Percentiles rank a stretch among this genome's conserved stretches.
Conservation (phyloP, 1,284 basidiomycete genomes). For the Moniliella sp. region DNA sequence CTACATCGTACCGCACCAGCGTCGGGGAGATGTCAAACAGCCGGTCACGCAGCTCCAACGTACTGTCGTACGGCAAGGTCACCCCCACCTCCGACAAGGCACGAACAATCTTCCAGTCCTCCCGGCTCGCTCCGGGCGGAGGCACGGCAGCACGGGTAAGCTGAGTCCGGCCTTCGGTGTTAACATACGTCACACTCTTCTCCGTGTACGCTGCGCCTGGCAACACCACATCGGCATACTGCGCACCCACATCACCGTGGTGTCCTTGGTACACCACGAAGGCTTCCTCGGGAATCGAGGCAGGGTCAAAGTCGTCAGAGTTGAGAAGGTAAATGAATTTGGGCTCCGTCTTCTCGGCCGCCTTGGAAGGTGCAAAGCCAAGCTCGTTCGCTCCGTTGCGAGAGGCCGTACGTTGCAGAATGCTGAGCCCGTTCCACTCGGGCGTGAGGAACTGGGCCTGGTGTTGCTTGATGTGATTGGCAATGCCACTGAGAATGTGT, state of each 20-base stretch:
- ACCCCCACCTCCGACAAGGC: slow-evolving; percentile 77
- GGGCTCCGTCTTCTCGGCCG: slow-evolving; percentile 48
- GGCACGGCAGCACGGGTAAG: slow-evolving; percentile 74
- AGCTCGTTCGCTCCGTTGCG: slow-evolving; percentile 86
- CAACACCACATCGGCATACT: slow-evolving; percentile 86
- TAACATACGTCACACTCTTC: slow-evolving; percentile 81
- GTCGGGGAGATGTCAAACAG: slow-evolving; percentile 93
- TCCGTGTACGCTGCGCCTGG: slow-evolving; percentile 90
- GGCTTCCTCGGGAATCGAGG: slow-evolving; percentile 71
- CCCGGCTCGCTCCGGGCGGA: slow-evolving; percentile 82
- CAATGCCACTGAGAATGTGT: slow-evolving; percentile 54
- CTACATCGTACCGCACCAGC: slow-evolving; percentile 62
- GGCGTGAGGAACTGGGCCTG: slow-evolving; percentile 48
- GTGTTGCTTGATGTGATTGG: slow-evolving; percentile 53
- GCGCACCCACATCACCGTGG: slow-evolving; percentile 88
- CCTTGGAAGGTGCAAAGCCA: slow-evolving; percentile 64
- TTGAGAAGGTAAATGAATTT: slow-evolving; percentile 95
- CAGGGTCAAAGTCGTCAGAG: slow-evolving; percentile 76
- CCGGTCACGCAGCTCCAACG: slow-evolving; percentile 64
- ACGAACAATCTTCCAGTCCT: slow-evolving; percentile 97
- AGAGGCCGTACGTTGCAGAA: slow-evolving; percentile 73
- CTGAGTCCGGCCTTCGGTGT: slow-evolving; percentile 85
- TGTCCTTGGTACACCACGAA: slow-evolving; percentile 99
- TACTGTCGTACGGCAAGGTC: slow-evolving; percentile 62
- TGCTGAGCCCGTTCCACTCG: slow-evolving; percentile 86